Evolutionary conservation across 306 rosid genomes (phyloP).

Genomic region (Sicyos baderoa): DNA sequence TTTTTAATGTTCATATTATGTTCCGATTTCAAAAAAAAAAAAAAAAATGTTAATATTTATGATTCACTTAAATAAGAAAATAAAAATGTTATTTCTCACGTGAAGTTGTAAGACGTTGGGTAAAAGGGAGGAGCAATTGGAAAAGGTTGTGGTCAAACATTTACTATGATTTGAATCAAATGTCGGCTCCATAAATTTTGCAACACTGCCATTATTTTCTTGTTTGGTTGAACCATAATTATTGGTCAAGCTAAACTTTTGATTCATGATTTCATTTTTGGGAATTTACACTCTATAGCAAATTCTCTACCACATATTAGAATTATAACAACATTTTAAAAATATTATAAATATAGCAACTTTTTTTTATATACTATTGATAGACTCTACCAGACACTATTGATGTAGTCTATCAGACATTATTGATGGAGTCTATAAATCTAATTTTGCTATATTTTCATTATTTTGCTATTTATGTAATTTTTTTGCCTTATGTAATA

Average conservation of each 20-base stretch:
- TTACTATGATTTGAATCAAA: background rate
- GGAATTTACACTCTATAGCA: no score
- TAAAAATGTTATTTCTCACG: background rate
- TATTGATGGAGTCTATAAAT: no score
- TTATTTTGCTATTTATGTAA: no score
- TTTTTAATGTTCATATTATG: background rate
- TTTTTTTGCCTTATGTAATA: no score
- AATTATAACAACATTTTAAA: no score
- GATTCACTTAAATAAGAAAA: no score
- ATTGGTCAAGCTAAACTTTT: background rate
- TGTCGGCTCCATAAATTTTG: background rate
- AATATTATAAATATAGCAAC: no score
- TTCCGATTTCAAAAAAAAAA: background rate
- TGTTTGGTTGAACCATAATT: background rate
- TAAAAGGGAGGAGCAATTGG: conserved; percentile 2
- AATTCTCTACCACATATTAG: no score
- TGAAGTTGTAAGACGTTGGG: background rate
- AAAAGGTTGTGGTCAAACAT: background rate
- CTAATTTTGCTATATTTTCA: background rate
- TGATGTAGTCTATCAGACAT: no score
- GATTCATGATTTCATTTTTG: background rate
- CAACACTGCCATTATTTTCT: background rate
- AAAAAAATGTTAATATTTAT: no score
- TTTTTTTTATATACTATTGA: no score
- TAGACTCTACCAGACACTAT: no score